These are phyloP conservation scores for Pseudopyricularia cyperi DNA, from an alignment of 2,329 filamentous ascomycete genomes.

Conservation along the genomic window DNA sequence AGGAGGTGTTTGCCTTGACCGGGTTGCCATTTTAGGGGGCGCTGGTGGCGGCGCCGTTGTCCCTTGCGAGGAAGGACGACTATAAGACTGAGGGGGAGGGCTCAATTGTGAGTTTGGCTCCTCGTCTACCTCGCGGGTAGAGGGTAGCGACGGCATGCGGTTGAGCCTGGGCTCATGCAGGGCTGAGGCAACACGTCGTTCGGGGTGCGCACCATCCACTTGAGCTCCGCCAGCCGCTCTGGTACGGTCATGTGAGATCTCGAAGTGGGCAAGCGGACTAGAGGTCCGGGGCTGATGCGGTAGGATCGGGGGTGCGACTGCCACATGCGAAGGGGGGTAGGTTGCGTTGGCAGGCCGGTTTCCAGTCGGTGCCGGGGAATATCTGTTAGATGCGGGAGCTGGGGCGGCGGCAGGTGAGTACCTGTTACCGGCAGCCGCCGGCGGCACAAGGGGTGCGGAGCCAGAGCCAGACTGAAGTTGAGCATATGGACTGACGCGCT, in stretches of 20 bases:
- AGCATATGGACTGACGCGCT: slow-evolving; percentile 40
- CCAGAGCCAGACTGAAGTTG: slow-evolving; percentile 20
- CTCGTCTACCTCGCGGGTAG: slow-evolving; percentile 50
- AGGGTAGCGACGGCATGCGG: slow-evolving; percentile 43
- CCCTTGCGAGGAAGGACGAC: background rate
- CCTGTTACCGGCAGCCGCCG: slow-evolving; percentile 21
- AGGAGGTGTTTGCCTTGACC: slow-evolving; percentile 34
- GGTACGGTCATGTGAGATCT: slow-evolving; percentile 29
- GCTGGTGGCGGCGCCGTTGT: background rate
- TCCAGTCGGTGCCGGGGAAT: slow-evolving; percentile 33
- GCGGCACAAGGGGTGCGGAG: slow-evolving; percentile 12
- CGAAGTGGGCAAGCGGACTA: slow-evolving; percentile 52
- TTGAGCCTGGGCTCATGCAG: slow-evolving; percentile 40
- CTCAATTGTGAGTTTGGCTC: slow-evolving; percentile 15
- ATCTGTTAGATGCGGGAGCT: slow-evolving; percentile 31
- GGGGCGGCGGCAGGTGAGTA: slow-evolving; percentile 48
- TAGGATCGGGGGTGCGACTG: slow-evolving; percentile 30
- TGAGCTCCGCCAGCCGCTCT: slow-evolving; percentile 12
- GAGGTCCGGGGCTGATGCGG: slow-evolving; percentile 52
- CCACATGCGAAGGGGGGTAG: slow-evolving; percentile 21
- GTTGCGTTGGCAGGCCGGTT: slow-evolving; percentile 25
- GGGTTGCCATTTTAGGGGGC: slow-evolving; percentile 7
- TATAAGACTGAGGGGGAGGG: background rate
- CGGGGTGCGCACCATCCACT: slow-evolving; percentile 26
- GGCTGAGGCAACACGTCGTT: slow-evolving; percentile 37